Percentiles rank a stretch among this genome's conserved stretches.
Evolutionary conservation across 2,329 filamentous ascomycete species (phyloP).

Genomic region (Immersiporthe knoxdaviesiana): DNA sequence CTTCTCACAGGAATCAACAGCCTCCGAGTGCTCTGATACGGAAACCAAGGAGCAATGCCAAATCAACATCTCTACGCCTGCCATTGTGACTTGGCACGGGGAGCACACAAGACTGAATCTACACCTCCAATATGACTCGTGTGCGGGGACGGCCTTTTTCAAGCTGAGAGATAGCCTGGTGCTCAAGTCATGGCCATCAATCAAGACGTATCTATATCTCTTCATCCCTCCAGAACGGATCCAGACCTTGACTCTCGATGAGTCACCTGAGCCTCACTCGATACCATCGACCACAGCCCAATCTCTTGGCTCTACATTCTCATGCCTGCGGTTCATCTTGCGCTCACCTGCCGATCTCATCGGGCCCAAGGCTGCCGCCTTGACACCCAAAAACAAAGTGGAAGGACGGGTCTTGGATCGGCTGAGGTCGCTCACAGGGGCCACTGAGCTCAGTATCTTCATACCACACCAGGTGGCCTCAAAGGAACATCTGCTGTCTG

Average conservation of each 20-base stretch:
- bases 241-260: constrained; percentile 11
- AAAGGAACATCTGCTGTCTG: background rate
- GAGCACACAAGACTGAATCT: constrained; percentile 11
- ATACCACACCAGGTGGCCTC: constrained; percentile 10
- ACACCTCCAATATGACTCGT: constrained; percentile 15
- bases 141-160: constrained; percentile 9
- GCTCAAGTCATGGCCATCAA: constrained; percentile 17
- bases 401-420: constrained; percentile 14
- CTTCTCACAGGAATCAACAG: constrained; percentile 10
- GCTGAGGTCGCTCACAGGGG: constrained; percentile 3
- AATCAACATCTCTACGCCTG: constrained; percentile 18
- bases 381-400: constrained; percentile 16
- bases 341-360: constrained; percentile 2
- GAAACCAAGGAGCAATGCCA: constrained; percentile 1
- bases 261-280: background rate
- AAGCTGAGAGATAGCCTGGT: constrained; percentile 17
- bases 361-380: background rate
- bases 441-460: background rate
- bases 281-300: constrained; percentile 4
- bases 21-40: constrained; percentile 8
- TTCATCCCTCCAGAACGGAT: constrained; percentile 18
- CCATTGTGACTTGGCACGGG: constrained; percentile 13
- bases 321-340: constrained; percentile 15
- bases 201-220: constrained; percentile 17
- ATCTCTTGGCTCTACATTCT: constrained; percentile 5